These are phyloP conservation scores for Bocquillonia castaneifolia DNA, from an alignment of 441 rosid species.

Conservation along the genomic window DNA sequence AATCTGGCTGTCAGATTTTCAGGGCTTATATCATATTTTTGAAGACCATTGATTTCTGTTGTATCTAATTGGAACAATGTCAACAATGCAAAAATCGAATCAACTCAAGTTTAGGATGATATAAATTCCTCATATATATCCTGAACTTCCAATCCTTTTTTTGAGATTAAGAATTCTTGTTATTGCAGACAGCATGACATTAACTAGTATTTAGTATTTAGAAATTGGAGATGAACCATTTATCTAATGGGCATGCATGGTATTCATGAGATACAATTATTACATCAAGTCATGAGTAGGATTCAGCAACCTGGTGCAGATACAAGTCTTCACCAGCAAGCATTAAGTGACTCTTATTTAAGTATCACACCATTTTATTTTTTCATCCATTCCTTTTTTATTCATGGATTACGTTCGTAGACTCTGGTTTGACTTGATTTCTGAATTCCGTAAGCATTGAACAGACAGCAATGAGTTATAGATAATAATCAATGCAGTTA, in stretches of 20 bases:
- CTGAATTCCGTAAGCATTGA: constrained; percentile 1
- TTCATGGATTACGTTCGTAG: background rate
- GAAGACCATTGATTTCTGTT: too few relatives aligned
- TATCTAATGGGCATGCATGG: background rate
- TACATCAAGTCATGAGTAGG: background rate
- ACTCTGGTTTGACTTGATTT: background rate
- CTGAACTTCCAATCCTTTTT: background rate
- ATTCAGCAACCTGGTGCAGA: background rate
- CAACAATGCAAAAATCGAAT: background rate
- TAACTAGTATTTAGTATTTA: background rate
- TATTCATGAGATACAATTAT: background rate
- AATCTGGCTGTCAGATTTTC: background rate
- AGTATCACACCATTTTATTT: background rate
- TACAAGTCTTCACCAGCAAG: background rate
- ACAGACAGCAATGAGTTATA: background rate
- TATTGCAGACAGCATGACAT: background rate
- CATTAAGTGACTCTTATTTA: background rate
- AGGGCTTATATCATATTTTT: background rate
- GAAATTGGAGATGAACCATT: background rate
- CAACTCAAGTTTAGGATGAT: background rate
- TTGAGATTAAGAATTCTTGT: background rate
- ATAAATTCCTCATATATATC: background rate
- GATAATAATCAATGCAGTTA: background rate
- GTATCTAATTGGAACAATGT: too few relatives aligned
- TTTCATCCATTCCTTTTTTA: background rate